These are phyloP conservation scores for Claviceps pazoutovae DNA, from an alignment of 2,329 filamentous ascomycete species.

Conservation along the genomic window DNA sequence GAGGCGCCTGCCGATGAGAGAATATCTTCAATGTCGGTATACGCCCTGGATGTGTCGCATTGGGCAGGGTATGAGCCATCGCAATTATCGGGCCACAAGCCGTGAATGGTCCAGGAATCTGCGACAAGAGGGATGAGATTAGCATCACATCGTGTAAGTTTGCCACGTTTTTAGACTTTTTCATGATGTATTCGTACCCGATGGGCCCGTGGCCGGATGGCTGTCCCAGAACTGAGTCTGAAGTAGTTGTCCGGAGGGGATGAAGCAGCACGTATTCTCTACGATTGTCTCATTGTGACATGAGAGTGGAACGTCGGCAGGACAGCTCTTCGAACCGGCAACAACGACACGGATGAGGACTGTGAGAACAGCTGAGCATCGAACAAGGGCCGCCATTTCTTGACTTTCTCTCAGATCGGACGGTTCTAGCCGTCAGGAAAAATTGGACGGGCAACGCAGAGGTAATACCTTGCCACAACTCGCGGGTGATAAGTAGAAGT, in stretches of 20 bases:
- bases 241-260: conserved; percentile 54
- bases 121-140: conserved; percentile 8
- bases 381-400: conserved; percentile 6
- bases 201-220: conserved; percentile 46
- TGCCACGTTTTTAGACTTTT: not conserved
- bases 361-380: conserved; percentile 7
- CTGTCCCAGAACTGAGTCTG: conserved; percentile 71
- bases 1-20: conserved; percentile 36
- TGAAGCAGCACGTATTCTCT: conserved; percentile 57
- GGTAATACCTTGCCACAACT: too few relatives aligned
- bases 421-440: not conserved
- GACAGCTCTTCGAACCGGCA: conserved; percentile 10
- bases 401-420: not conserved
- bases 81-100: conserved; percentile 53
- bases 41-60: conserved; percentile 48
- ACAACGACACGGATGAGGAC: conserved; percentile 6
- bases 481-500: too few relatives aligned
- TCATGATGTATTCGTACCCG: conserved; percentile 8
- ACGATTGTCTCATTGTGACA: conserved; percentile 48
- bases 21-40: conserved; percentile 52
- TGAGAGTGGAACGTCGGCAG: conserved; percentile 33
- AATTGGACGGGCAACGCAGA: not conserved
- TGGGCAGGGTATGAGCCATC: conserved; percentile 54
- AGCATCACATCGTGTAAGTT: not conserved
- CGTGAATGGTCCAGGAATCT: conserved; percentile 63